Base-by-base conservation (phyloP, 108 stramenopile genomes). In the Fragilaria radians region DNA sequence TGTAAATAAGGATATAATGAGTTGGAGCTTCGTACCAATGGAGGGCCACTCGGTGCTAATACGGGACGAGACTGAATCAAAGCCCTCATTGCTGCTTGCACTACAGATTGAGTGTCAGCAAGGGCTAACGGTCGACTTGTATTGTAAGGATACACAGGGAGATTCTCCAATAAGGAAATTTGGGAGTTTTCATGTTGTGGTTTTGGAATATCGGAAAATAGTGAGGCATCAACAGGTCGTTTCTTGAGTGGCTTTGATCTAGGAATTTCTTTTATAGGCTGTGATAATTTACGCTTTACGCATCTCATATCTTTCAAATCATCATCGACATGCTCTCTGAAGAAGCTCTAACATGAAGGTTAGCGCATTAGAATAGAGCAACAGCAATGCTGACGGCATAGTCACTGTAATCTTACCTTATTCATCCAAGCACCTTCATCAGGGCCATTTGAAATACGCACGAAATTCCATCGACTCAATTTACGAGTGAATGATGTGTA, bases 361-460 rank as follows among this genome's bases (percentile, higher is more conserved):
- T 11, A 11, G 14, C 14, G 36, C 14, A 11, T 11, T 7, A 42
- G 7, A 14, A 14, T 42, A 42, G 36, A 11, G 7, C 14, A 14
- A 42, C 7, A 42, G 11, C 36, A 11, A 11, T 11, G 7, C 36
- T 11, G 36, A 42, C 11, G 36, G 7, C 36, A n/a, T 14, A 7
- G 7, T 42, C 11, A 42, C 14, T 14, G 14, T 11, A 14, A 42
- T 11, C 36, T 42, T 42, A 42, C 36, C 52, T 28, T 23, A 46
- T 68, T 29, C 51, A 59, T 61, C 24, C 59, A 68, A 17, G 67
- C 67, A 19, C 67, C 67, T 0, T 28, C 17, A 18, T 68, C 59
- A 47, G 51, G 67, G 7, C 67, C 67, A 21, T 36, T 45, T 1
- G 46, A 22, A 17, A 68, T 48, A 21, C 67, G 59, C 28, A 29